These are phyloP conservation scores for Suhomyces xylopsoci DNA, from an alignment of 805 yeast genomes.

Conservation along the genomic window DNA sequence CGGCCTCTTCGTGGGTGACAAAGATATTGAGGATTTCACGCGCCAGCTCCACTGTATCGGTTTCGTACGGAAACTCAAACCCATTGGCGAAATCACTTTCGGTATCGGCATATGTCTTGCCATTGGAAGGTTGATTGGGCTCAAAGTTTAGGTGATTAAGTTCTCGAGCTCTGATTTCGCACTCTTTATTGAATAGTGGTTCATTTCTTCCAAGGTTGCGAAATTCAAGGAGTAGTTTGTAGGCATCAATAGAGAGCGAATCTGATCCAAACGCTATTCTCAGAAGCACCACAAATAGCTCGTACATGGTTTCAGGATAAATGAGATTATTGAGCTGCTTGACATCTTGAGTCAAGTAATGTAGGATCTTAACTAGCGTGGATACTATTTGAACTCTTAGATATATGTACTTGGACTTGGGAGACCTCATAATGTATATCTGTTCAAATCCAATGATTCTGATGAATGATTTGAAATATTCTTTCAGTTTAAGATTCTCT, in stretches of 20 bases:
- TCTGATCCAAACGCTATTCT: constrained; percentile 51
- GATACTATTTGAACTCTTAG: constrained; percentile 41
- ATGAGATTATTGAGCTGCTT: constrained; percentile 29
- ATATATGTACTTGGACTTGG: constrained; percentile 39
- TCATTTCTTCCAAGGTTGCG: constrained; percentile 25
- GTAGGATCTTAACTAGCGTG: constrained; percentile 36
- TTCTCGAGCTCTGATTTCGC: constrained; percentile 41
- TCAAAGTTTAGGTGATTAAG: constrained; percentile 24
- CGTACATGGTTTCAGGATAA: constrained; percentile 41
- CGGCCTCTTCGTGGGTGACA: constrained; percentile 76
- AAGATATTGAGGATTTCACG: constrained; percentile 66
- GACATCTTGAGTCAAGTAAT: constrained; percentile 34
- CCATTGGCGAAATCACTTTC: constrained; percentile 54
- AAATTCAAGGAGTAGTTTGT: constrained; percentile 31
- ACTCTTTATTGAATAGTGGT: constrained; percentile 44
- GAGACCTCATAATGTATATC: constrained; percentile 40
- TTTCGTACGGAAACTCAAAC: constrained; percentile 58
- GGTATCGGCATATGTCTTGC: constrained; percentile 26
- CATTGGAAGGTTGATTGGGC: constrained; percentile 7
- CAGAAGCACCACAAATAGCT: constrained; percentile 49
- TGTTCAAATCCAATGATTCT: constrained; percentile 50
- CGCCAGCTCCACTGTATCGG: constrained; percentile 63
- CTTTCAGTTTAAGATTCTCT: constrained; percentile 31
- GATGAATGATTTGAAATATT: constrained; percentile 39
- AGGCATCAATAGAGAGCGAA: constrained; percentile 37